Base-by-base conservation (phyloP, 345 rosid species). In the Eucalyptus albens region DNA sequence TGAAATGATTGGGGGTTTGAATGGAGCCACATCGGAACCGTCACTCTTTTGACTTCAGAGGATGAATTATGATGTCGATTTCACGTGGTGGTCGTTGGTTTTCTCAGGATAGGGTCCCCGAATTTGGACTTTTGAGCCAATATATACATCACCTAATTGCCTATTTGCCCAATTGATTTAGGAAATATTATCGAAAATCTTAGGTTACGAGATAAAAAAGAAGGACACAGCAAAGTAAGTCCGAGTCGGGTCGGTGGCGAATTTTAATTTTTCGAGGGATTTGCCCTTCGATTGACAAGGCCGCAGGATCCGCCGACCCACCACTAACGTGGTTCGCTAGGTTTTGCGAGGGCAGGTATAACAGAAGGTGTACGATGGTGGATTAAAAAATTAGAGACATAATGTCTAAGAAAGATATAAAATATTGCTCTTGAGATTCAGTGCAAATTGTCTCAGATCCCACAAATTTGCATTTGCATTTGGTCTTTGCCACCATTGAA, bases 401-500 rank as follows among this genome's bases (percentile, higher is more conserved):
- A 29, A 65, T 88, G 89, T 31, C 44, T 29, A 55, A 49, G 85
- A 69, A 17, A 59, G 42, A 12, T 50, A 49, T 69, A 10, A 22
- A 67, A 5, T 40, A 50, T 24, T 77, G n/a, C 7, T 50, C 65
- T 72, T 80, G 44, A 86, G 89, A 90, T 56, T 88, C 67, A 87
- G 60, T 87, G 90, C 45, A 51, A 85, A 55, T n/a, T 88, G 90
- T 92, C 88, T 92, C 86, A 91, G 93, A 94, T 89, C 89, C 91
- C 89, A 50, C 26, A 33, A 72, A 17, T 9, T 72, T 72, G 42
- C 62, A 51, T 90, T 89, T 89, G 91, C 88, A 65, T 72, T 45
- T 13, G 83, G 89, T 50, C 85, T 88, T 88, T 29, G n/a, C 19
- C 62, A 50, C 69, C 86, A 72, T 86, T 90, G 50, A 29, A 85